These are phyloP conservation scores for Jatropha podagrica DNA, from an alignment of 441 rosid species.

Conservation along the genomic window DNA sequence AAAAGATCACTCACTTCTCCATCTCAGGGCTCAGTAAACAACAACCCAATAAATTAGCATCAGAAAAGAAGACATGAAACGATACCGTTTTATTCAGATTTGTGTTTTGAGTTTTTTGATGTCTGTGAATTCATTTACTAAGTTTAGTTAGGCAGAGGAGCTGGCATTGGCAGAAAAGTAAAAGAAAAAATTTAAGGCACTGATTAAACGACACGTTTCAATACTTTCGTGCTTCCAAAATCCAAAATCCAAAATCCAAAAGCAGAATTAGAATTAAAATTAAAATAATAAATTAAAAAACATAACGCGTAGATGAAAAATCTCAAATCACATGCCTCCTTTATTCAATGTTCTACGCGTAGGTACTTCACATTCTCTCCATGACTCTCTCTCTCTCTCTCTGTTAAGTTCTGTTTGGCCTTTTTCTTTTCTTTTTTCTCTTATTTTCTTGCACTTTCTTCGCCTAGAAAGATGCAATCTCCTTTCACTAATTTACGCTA, in stretches of 20 bases:
- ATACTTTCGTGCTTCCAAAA: conserved; percentile 5
- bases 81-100: background rate
- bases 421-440: background rate
- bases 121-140: conserved; percentile 5
- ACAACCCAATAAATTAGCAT: background rate
- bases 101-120: background rate
- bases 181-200: background rate
- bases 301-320: background rate
- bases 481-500: background rate
- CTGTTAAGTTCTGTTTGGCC: background rate
- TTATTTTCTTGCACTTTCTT: conserved; percentile 11
- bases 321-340: background rate
- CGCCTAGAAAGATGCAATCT: background rate
- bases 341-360: background rate
- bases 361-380: conserved; percentile 28
- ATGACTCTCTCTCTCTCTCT: background rate
- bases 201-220: conserved; percentile 8
- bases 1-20: background rate
- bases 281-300: background rate
- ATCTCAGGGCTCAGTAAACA: background rate
- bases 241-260: background rate
- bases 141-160: background rate
- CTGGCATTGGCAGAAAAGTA: background rate
- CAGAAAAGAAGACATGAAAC: background rate
- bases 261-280: too few species aligned